phyloP scores from a whole-genome alignment of 805 yeast genomes.

The Scheffersomyces spartinae region DNA sequence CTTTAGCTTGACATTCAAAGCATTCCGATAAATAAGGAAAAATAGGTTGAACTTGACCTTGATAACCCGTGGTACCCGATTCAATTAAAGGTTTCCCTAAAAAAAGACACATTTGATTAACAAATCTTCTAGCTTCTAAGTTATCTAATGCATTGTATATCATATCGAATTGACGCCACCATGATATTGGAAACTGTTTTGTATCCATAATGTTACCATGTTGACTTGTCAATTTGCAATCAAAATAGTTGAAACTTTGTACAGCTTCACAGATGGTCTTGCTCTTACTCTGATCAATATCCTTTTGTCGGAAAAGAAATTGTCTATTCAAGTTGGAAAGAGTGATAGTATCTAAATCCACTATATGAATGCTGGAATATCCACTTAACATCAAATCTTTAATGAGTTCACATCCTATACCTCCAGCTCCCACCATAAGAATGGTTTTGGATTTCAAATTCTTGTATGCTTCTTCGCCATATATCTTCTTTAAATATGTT shows the following conservation, averaged over 20 bases:
- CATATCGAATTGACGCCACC: conserved; percentile 64
- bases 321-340: conserved; percentile 88
- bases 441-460: conserved; percentile 39
- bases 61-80: conserved; percentile 89
- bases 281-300: conserved; percentile 82
- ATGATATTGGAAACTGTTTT: conserved; percentile 52
- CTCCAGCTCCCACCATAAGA: conserved; percentile 89
- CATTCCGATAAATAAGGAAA: conserved; percentile 78
- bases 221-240: conserved; percentile 59
- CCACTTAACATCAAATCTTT: conserved; percentile 73
- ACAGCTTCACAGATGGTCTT: conserved; percentile 80
- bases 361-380: conserved; percentile 78
- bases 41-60: conserved; percentile 92
- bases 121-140: conserved; percentile 82
- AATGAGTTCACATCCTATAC: conserved; percentile 86
- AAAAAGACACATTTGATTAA: conserved; percentile 72
- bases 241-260: conserved; percentile 47
- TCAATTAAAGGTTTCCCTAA: conserved; percentile 73
- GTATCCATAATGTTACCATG: conserved; percentile 85
- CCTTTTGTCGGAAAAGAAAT: conserved; percentile 79
- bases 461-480: conserved; percentile 24
- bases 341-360: conserved; percentile 94
- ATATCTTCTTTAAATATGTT: conserved; percentile 30
- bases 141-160: conserved; percentile 92
- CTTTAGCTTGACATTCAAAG: conserved; percentile 83